These are phyloP conservation scores for Parasarocladium wereldwijsianum DNA, from an alignment of 2,329 filamentous ascomycete species.

Conservation along the genomic window DNA sequence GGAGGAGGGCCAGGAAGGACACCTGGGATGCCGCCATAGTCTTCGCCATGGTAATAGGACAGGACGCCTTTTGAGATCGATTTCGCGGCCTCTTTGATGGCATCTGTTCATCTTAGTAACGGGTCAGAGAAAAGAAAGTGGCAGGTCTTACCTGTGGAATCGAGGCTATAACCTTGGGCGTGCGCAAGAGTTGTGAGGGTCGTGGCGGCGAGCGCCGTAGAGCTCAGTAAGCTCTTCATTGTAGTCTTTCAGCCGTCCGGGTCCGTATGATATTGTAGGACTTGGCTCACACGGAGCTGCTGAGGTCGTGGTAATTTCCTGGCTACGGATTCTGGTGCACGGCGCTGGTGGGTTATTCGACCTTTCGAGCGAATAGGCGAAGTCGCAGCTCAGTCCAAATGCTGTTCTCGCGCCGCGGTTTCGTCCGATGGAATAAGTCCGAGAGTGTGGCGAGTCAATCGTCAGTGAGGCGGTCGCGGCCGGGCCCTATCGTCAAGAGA, in stretches of 20 bases:
- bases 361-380: too few species aligned
- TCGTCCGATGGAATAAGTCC: too few species aligned
- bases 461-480: too few species aligned
- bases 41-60: slow-evolving; percentile 30
- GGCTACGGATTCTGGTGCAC: too few species aligned
- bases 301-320: too few species aligned
- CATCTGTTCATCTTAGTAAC: slow-evolving; percentile 16
- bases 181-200: neutral
- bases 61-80: slow-evolving; percentile 28
- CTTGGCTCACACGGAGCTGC: too few species aligned
- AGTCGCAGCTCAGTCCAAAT: too few species aligned
- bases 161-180: slow-evolving; percentile 13
- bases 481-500: too few species aligned
- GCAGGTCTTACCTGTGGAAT: slow-evolving; percentile 9
- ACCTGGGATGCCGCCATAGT: slow-evolving; percentile 28
- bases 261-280: too few species aligned
- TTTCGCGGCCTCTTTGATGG: slow-evolving; percentile 23
- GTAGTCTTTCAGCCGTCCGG: neutral
- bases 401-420: too few species aligned
- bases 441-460: too few species aligned
- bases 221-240: slow-evolving; percentile 1
- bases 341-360: too few species aligned
- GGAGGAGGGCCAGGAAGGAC: slow-evolving; percentile 32
- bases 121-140: neutral
- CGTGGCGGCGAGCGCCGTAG: slow-evolving; percentile 1